Evolutionary conservation across 163 green algal species (phyloP), one percentile per base, ranked within the genome.

Genomic region (Scenedesmus sp.): DNA sequence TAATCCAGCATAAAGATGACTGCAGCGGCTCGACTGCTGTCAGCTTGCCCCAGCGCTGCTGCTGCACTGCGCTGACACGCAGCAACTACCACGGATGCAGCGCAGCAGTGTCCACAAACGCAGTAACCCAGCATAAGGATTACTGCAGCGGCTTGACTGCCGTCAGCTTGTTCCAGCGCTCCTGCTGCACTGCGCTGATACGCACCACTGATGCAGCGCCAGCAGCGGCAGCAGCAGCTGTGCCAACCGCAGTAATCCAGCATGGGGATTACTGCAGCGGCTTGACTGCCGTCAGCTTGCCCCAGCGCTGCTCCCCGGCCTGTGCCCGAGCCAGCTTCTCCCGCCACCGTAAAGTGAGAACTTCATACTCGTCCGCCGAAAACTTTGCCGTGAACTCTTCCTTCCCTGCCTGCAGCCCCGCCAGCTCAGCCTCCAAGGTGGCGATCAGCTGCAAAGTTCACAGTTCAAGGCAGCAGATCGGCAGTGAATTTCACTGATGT

Each of bases 261-360:
- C 5, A 94, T 96, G 96, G 96, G 98, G 2, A 93, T 83, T 91
- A 98, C 96, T 94, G 98, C 67, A 52, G 60, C 2, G 86, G 86
- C 67, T 83, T 90, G 54, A 46, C 7, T 23, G 86, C 87, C 18
- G 87, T 86, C 20, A 91, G 5, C 18, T 26, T 67, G 0, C 55
- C 87, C 87, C 87, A 91, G 3, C 59, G 87, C 87, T 91, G 87
- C 73, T 91, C 94, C 2, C 96, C 97, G 1, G 94, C 87, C 15
- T 70, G 70, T 15, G 95, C 96, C 2, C 97, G 94, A 55, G 82
- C 91, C 82, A 99, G 94, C 94, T 99, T 99, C 83, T 91, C 94
- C 66, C 89, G 89, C 96, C 96, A 98, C 57, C 95, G 93, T 16
- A 66, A 74, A 4, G 94, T 90, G 8, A 97, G 34, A 16, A 87